phyloP scores from a whole-genome alignment of 768 basidiomycete genomes.

The Phylloporus scabripes region DNA sequence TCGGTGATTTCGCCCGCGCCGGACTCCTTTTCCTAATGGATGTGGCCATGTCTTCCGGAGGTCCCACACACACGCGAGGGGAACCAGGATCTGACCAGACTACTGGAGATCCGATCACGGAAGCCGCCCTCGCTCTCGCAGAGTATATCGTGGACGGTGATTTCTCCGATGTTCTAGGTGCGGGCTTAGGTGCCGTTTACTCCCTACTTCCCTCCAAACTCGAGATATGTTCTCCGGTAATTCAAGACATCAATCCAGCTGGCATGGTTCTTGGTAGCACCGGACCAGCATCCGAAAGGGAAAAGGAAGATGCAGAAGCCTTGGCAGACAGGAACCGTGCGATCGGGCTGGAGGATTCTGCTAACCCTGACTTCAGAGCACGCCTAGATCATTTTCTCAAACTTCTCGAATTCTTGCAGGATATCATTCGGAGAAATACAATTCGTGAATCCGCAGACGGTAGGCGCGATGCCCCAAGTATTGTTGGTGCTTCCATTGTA shows the following conservation, averaged over 20 bases:
- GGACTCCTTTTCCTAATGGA: slow-evolving; percentile 94
- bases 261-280: slow-evolving; percentile 74
- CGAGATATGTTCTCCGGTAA: slow-evolving; percentile 49
- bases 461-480: slow-evolving; percentile 48
- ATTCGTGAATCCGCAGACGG: slow-evolving; percentile 33
- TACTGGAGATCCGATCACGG: slow-evolving; percentile 62
- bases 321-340: slow-evolving; percentile 48
- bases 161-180: slow-evolving; percentile 95
- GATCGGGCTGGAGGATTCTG: slow-evolving; percentile 72
- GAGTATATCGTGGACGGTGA: slow-evolving; percentile 97
- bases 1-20: slow-evolving; percentile 89
- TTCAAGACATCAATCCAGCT: slow-evolving; percentile 35
- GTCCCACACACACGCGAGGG: slow-evolving; percentile 39
- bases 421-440: slow-evolving; percentile 70
- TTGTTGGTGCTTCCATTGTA: slow-evolving; percentile 77
- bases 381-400: slow-evolving; percentile 88
- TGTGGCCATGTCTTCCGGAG: slow-evolving; percentile 84
- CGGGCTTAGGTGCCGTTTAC: slow-evolving; percentile 89
- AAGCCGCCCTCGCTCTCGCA: slow-evolving; percentile 81
- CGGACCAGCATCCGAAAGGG: slow-evolving; percentile 48
- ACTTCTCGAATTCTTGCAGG: slow-evolving; percentile 86
- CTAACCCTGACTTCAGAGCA: slow-evolving; percentile 66
- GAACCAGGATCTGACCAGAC: slow-evolving; percentile 22
- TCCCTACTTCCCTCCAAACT: slow-evolving; percentile 87
- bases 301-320: slow-evolving; percentile 50